phyloP scores from a whole-genome alignment of 2,329 filamentous ascomycete genomes.

The Colletotrichum cordylinicola region DNA sequence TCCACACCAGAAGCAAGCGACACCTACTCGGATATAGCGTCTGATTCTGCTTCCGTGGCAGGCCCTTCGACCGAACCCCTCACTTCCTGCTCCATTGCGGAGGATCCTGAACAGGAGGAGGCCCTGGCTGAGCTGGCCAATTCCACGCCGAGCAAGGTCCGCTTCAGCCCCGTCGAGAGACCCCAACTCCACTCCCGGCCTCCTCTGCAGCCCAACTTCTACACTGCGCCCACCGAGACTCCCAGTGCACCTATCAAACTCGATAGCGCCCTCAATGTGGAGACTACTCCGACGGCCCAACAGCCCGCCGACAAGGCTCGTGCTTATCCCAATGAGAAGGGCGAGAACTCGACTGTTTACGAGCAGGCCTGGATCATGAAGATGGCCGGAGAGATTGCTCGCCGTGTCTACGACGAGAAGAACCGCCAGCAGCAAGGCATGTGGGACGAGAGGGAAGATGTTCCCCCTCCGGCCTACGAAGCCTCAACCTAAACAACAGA shows the following conservation, averaged over 20 bases:
- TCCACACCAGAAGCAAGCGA: constrained; percentile 58
- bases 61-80: constrained; percentile 68
- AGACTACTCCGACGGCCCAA: constrained; percentile 21
- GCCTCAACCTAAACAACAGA: constrained; percentile 42
- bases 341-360: constrained; percentile 60
- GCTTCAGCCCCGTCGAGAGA: constrained; percentile 40
- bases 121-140: constrained; percentile 22
- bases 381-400: constrained; percentile 91
- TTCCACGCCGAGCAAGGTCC: constrained; percentile 41
- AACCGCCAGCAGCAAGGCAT: constrained; percentile 52
- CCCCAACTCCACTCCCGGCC: constrained; percentile 33
- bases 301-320: constrained; percentile 27
- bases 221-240: constrained; percentile 27
- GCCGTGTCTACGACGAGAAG: constrained; percentile 89
- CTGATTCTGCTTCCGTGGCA: constrained; percentile 60
- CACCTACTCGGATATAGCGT: constrained; percentile 48
- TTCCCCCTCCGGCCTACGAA: constrained; percentile 69
- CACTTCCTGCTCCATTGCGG: constrained; percentile 60
- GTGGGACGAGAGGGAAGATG: constrained; percentile 62
- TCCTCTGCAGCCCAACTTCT: constrained; percentile 38
- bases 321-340: constrained; percentile 32
- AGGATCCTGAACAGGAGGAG: constrained; percentile 61
- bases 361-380: constrained; percentile 90
- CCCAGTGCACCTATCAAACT: constrained; percentile 16
- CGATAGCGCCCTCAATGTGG: constrained; percentile 6